Base-by-base conservation (phyloP, 768 basidiomycete species). In the Tylopilus sp. region DNA sequence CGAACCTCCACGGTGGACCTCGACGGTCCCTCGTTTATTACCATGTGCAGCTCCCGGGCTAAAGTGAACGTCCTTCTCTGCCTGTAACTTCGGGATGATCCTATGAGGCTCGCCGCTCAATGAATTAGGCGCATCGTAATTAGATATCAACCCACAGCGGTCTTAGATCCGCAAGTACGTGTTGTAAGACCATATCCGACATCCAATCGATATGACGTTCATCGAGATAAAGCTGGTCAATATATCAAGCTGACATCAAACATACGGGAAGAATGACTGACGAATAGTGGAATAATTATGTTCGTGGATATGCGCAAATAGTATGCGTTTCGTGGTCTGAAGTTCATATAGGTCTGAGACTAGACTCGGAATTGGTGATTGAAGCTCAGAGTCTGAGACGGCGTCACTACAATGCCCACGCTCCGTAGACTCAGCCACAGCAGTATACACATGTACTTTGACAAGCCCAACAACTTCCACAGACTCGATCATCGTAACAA, bases 141-240 rank as follows among this genome's bases (percentile, higher is more conserved):
- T 19, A 25, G 7, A 51, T 41, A 53, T 37, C 51, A 16, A 60
- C 76, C 47, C 34, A 83, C 91, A 85, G 74, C 53, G 88, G 86
- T 58, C 87, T 79, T 43, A 97, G 69, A 67, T 92, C 91, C 11
- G 81, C 78, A 3, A 97, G 77, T 17, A 96, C 89, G 60, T 84
- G 81, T 63, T 93, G 92, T 3, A 96, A 74, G 37, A 88, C 77
- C 24, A 70, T 61, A 61, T 96, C 92, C 7, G 87, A 84, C 92
- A 97, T 96, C 94, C 94, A 97, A 50, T 84, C 78, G 16, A 89
- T 70, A 73, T 97, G 94, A 12, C 83, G 80, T 57, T 91, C 90
- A 64, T 97, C 94, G 26, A 97, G 81, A 69, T 94, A 95, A 5
- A 94, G 72, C 86, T 88, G 56, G 48, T 31, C 9, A 45, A 43